These are phyloP conservation scores for Dissophora ornata DNA, from an alignment of 192 early-diverging fungal species.

Conservation along the genomic window DNA sequence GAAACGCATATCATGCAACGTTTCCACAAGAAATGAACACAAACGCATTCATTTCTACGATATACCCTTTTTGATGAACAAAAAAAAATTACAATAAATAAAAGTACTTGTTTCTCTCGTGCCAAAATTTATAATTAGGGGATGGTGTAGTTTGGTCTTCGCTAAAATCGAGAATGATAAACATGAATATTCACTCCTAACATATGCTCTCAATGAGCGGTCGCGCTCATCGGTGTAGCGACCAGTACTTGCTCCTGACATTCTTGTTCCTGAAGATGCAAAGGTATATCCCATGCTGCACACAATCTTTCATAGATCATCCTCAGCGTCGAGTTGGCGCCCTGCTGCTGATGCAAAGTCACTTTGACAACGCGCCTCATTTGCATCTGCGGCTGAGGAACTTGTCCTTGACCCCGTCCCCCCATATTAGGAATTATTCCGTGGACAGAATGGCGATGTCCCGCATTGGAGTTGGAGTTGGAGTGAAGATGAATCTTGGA, in stretches of 20 bases:
- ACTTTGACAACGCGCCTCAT: slow-evolving; percentile 24
- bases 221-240: too few relatives aligned
- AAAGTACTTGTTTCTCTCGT: background rate
- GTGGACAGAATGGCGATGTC: slow-evolving; percentile 33
- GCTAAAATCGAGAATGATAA: background rate
- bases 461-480: background rate
- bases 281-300: slow-evolving; percentile 28
- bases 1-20: slow-evolving; percentile 26
- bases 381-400: slow-evolving; percentile 2
- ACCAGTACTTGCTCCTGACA: too few relatives aligned
- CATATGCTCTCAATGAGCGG: too few relatives aligned
- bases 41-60: background rate
- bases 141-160: too few relatives aligned
- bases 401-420: too few relatives aligned
- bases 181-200: background rate
- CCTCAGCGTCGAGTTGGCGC: slow-evolving; percentile 42
- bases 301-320: slow-evolving; percentile 37
- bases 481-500: background rate
- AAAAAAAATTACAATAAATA: background rate
- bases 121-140: too few relatives aligned
- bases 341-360: slow-evolving; percentile 48
- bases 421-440: background rate
- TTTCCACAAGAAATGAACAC: slow-evolving; percentile 11
- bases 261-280: background rate
- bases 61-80: background rate